Percentiles rank a stretch among this genome's conserved stretches.
Evolutionary conservation across 352 stramenopile species (phyloP).

Genomic region (Lagenidium giganteum): DNA sequence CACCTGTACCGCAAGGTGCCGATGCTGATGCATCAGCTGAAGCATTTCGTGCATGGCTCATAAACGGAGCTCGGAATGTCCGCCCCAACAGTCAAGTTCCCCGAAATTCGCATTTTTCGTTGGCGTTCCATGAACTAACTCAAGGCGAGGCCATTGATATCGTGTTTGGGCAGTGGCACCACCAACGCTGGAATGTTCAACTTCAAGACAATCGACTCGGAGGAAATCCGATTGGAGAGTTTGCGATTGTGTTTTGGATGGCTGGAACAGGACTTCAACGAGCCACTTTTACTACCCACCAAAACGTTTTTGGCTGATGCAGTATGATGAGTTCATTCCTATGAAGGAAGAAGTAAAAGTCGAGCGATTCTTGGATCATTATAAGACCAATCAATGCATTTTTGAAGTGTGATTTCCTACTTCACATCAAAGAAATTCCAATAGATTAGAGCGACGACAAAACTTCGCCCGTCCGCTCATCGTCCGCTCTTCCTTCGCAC

Average conservation of each 20-base stretch:
- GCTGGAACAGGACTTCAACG: constrained; percentile 4
- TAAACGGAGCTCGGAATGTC: constrained; percentile 6
- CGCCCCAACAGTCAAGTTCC: constrained; percentile 2
- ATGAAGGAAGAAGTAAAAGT: constrained; percentile 6
- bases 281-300: constrained; percentile 5
- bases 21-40: constrained; percentile 6
- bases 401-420: constrained; percentile 1
- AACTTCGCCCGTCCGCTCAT: constrained; percentile 2
- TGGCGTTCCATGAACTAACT: constrained; percentile 8
- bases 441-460: constrained; percentile 6
- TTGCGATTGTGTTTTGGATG: constrained; percentile 8
- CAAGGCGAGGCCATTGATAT: constrained; percentile 4
- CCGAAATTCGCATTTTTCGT: constrained; percentile 7
- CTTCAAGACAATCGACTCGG: constrained; percentile 2
- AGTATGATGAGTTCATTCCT: constrained; percentile 4
- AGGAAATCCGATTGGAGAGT: constrained; percentile 7
- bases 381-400: constrained; percentile 6
- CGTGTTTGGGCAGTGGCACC: constrained; percentile 1
- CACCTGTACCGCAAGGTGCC: constrained; percentile 6
- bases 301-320: constrained; percentile 3
- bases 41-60: constrained; percentile 7
- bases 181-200: constrained; percentile 3
- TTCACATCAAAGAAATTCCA: background rate
- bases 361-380: constrained; percentile 6
- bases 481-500: constrained; percentile 3